Base-by-base conservation (phyloP, 2,329 filamentous ascomycete species). In the Onygenales sp. region DNA sequence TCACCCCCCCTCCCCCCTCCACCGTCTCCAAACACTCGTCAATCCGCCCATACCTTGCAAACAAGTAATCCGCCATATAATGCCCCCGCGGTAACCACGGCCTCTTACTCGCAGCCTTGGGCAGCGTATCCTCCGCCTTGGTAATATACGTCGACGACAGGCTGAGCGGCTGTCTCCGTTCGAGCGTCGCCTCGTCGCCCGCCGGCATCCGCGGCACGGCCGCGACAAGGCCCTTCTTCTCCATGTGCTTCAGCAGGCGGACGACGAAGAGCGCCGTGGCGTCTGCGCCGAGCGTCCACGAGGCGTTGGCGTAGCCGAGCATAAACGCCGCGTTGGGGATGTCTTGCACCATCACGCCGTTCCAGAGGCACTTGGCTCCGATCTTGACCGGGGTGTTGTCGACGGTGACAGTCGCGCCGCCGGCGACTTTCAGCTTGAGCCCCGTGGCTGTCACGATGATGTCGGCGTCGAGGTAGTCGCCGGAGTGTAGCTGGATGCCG, bases 401-500 rank as follows among this genome's bases (percentile, higher is more conserved):
- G 8, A 75, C 67, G 11, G 55, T 55, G 37, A 74, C 50, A 4
- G 59, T 58, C 3, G 65, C 58, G 2, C 68, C 70, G 42, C 71
- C 71, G 2, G 63, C 70, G 4, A 73, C 61, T 42, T 66, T 66
- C 7, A 75, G 58, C 32, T 68, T 67, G n/a, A 75, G 62, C 4
- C 72, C 72, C 0, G 72, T 75, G 3, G 72, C 72, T 0, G 72
- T 74, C 42, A 75, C 58, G 44, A 74, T 70, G 51, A 75, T 69
- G 58, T 75, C 71, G 0, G 70, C 68, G 21, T 67, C 62, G 3
- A 75, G 58, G 10, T 57, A 52, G 8, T 72, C 64, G 32, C 75
- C 76, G 1, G 69, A 73, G 17, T 69, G 62, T 6, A 83, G 66
- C 21, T 70, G 63, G 56, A 83, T 78, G 13, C 74, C 73, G 17